Evolutionary conservation across 805 yeast genomes (phyloP), one percentile per base, ranked within the genome.

Genomic region (Lipomyces sp.): DNA sequence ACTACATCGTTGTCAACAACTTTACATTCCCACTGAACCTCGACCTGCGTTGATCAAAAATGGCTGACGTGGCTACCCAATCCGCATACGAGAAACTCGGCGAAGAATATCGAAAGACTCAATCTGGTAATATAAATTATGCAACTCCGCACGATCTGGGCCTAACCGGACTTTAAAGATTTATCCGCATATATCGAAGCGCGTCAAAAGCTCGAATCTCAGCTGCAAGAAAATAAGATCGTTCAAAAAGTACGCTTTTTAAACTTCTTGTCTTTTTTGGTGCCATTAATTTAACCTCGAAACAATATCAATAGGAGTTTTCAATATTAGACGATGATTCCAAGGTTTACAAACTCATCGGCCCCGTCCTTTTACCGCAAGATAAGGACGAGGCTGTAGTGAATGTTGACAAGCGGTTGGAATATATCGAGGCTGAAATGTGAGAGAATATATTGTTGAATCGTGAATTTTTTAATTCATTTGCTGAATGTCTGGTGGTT

Each of bases 321-420:
- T 85, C 84, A 35, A 73, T 79, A 55, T 80, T 90, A 64, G 84
- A 85, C 64, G 90, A 86, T 45, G 89, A 86, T 50, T 83, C 96
- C 15, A 90, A 90, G 73, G 87, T 95, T 33, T 95, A 86, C 80
- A 95, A 95, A 78, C 83, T 93, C 70, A 90, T 94, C 33, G 99
- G 99, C 0, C 96, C 97, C 5, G 92, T 94, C 3, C 81, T 95
- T 66, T 81, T 96, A 68, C 97, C 98, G 1, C 97, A 94, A 74
- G 97, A 92, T 63, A 84, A 85, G 66, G 76, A 76, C 10, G 98
- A 95, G 77, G 97, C 99, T 30, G 86, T 86, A 70, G 72, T 85
- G 74, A 94, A 94, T 74, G 97, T 95, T 45, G 85, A 83, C 45
- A 96, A 94, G 76, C 88, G 99, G 78, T 82, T 95, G 55, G 97